phyloP scores from a whole-genome alignment of 2,329 filamentous ascomycete species.

The Curvularia verruculosa region DNA sequence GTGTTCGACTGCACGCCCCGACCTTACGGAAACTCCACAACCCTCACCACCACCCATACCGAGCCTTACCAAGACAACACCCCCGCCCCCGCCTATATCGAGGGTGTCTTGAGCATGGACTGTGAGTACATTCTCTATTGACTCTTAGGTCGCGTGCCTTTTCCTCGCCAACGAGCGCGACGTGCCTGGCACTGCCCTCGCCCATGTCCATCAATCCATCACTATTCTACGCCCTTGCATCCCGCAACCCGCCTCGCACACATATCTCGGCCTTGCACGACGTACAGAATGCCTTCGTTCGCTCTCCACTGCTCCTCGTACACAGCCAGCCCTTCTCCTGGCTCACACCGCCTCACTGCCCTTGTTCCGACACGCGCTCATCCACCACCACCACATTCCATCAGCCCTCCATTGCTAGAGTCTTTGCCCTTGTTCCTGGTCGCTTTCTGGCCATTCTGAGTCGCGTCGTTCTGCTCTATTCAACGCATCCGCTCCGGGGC shows the following conservation, averaged over 20 bases:
- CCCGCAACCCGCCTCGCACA: constrained; percentile 28
- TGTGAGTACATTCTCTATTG: constrained; percentile 58
- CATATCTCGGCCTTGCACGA: constrained; percentile 19
- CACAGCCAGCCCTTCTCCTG: constrained; percentile 28
- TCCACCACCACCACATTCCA: constrained; percentile 45
- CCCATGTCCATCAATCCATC: constrained; percentile 45
- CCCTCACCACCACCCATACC: constrained; percentile 38
- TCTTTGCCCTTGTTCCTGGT: constrained; percentile 31
- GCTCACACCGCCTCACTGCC: constrained; percentile 30
- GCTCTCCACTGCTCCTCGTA: constrained; percentile 19
- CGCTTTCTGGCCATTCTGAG: constrained; percentile 47
- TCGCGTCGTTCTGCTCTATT: constrained; percentile 52
- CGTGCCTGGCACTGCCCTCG: constrained; percentile 32
- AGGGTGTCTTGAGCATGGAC: constrained; percentile 64
- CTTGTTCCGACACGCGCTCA: constrained; percentile 39
- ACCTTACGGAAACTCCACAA: constrained; percentile 31
- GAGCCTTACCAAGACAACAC: constrained; percentile 37
- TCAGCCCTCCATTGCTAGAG: constrained; percentile 47
- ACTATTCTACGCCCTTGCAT: constrained; percentile 41
- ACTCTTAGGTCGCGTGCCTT: constrained; percentile 31
- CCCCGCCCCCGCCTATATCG: constrained; percentile 31
- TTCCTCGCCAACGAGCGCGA: constrained; percentile 23
- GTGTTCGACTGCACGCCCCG: constrained; percentile 4
- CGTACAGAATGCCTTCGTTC: constrained; percentile 21
- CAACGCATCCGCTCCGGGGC: constrained; percentile 45